Base-by-base conservation (phyloP, 108 stramenopile species). In the Aurantiochytrium sp. region DNA sequence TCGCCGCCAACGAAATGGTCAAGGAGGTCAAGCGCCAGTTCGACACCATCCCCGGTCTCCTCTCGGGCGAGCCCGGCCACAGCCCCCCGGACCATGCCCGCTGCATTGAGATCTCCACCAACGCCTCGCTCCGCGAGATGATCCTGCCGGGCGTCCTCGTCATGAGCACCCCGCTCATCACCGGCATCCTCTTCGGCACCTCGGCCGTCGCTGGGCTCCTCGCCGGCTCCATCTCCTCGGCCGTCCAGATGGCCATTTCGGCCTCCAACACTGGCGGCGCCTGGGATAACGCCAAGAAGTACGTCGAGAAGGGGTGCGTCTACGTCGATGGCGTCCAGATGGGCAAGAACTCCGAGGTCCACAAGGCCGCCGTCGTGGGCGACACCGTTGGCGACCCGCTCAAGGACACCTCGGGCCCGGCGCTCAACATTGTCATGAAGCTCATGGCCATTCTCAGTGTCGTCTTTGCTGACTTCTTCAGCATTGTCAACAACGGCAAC, bases 241-340 rank as follows among this genome's bases (percentile, higher is more conserved):
- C 96, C 39, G 95, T 97, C 94, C 96, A 97, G 96, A 89, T 98
- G 85, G 96, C 96, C 39, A 88, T 96, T n/a, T 95, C 96, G 92
- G 94, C 97, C 95, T 88, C 95, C 85, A 97, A 96, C 91, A 96
- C 96, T n/a, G 97, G 97, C 21, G 97, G 97, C 55, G 97, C 97
- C 31, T 98, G 97, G 97, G 97, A 98, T 89, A 98, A 98, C 94
- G 92, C 96, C 68, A 98, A 98, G 91, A 98, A 98, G 94, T 97
- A 95, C 32, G 89, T 91, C 39, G 92, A 93, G 92, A 94, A 90
- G 68, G 95, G 85, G 86, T 96, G 95, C 6, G 93, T 4, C 90
- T 41, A 52, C 53, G 31, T 94, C 22, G 19, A 55, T 36, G 37
- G 41, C 55, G 27, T 30, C 52, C 85, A 85, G 85, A 27, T 30